Evolutionary conservation across 78 protist genomes (phyloP).

Genomic region (Dictyostelium brefeldianum): DNA sequence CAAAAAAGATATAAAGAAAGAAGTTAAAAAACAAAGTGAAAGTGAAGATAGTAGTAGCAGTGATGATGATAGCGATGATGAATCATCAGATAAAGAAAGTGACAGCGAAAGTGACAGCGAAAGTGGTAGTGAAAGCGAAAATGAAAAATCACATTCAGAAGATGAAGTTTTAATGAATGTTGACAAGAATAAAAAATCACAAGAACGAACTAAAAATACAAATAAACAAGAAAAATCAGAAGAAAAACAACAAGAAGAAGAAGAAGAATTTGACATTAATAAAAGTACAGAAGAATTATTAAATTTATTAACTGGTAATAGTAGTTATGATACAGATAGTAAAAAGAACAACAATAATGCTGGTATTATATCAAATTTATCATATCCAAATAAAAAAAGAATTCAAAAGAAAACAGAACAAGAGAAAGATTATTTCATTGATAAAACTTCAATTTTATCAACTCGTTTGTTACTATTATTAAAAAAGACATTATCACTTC

Average conservation of each 20-base stretch:
- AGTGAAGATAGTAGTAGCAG: not conserved
- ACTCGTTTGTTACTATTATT: slow-evolving; percentile 49
- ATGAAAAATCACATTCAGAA: not conserved
- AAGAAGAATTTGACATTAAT: slow-evolving; percentile 8
- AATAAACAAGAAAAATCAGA: not conserved
- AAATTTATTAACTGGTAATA: not conserved
- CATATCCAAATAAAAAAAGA: slow-evolving; percentile 21
- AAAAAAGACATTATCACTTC: slow-evolving; percentile 12
- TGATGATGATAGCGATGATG: not conserved
- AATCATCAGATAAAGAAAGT: not conserved
- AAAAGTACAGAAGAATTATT: slow-evolving; percentile 10
- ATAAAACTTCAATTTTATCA: slow-evolving; percentile 39
- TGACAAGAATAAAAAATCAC: not conserved
- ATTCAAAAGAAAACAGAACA: not conserved
- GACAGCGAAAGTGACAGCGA: not conserved
- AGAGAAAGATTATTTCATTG: slow-evolving; percentile 53
- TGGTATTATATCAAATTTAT: not conserved
- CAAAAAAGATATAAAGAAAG: no score
- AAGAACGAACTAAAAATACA: not conserved
- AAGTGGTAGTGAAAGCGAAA: not conserved
- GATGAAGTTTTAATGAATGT: not conserved
- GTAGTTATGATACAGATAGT: not conserved
- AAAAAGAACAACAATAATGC: not conserved
- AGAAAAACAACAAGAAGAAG: not conserved
- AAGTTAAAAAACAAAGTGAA: not conserved